phyloP scores from a whole-genome alignment of 2,329 filamentous ascomycete species.

The Pseudogymnoascus destructans region DNA sequence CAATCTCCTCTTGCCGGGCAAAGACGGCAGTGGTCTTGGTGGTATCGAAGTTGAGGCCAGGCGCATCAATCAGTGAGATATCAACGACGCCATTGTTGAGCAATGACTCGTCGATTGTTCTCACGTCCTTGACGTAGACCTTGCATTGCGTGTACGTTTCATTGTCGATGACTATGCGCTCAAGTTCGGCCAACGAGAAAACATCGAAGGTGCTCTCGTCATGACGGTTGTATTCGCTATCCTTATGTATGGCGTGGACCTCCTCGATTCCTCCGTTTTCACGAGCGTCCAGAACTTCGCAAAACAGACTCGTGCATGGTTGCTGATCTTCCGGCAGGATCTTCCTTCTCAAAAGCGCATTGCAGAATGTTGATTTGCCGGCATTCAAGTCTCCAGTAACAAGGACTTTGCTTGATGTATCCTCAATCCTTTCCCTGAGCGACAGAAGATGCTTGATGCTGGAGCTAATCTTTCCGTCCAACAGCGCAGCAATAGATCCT shows the following conservation, averaged over 20 bases:
- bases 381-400: constrained; percentile 94
- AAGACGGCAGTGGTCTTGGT: constrained; percentile 96
- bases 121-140: constrained; percentile 84
- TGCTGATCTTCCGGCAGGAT: constrained; percentile 94
- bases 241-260: constrained; percentile 85
- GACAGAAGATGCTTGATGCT: constrained; percentile 83
- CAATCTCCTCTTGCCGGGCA: constrained; percentile 93
- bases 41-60: constrained; percentile 88
- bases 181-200: constrained; percentile 62
- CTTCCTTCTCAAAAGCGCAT: constrained; percentile 85
- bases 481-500: constrained; percentile 70
- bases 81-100: constrained; percentile 97
- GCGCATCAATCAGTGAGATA: constrained; percentile 93
- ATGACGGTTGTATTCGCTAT: constrained; percentile 66
- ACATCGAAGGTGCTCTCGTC: constrained; percentile 93
- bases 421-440: constrained; percentile 85
- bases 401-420: constrained; percentile 92
- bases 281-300: constrained; percentile 83
- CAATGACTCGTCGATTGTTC: constrained; percentile 80
- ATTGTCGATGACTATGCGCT: constrained; percentile 83
- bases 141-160: constrained; percentile 88
- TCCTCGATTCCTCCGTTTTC: constrained; percentile 89
- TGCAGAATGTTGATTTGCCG: constrained; percentile 97
- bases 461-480: constrained; percentile 88
- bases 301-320: constrained; percentile 96